Evolutionary conservation across 2,329 filamentous ascomycete species (phyloP).

Genomic region (Furcasterigmium furcatum): DNA sequence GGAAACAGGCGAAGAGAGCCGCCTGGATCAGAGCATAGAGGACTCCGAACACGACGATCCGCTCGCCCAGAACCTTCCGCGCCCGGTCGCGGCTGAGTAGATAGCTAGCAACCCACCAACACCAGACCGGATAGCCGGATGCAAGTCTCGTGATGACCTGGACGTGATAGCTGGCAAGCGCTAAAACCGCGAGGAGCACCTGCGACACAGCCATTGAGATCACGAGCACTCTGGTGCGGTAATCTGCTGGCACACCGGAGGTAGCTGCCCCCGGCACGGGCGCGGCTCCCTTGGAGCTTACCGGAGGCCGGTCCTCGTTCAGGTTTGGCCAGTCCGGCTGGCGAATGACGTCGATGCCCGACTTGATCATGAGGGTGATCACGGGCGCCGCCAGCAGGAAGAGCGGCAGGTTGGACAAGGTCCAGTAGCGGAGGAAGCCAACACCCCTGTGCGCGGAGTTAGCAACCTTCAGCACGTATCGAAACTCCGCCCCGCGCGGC

Average conservation of each 20-base stretch:
- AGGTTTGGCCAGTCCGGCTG: conserved; percentile 12
- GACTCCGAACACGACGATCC: conserved; percentile 64
- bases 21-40: conserved; percentile 83
- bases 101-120: conserved; percentile 68
- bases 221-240: conserved; percentile 25
- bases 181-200: conserved; percentile 65
- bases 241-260: too few species aligned
- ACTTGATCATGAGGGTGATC: conserved; percentile 63
- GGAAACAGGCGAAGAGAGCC: conserved; percentile 80
- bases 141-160: conserved; percentile 90
- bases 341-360: conserved; percentile 43
- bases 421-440: conserved; percentile 91
- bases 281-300: too few species aligned
- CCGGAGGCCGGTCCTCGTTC: too few species aligned
- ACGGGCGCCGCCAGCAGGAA: conserved; percentile 83
- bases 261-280: too few species aligned
- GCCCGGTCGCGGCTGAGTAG: conserved; percentile 29
- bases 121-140: conserved; percentile 87
- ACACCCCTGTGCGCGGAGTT: conserved; percentile 77
- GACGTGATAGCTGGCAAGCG: conserved; percentile 81
- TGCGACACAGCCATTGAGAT: conserved; percentile 69
- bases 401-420: conserved; percentile 75
- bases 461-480: not conserved
- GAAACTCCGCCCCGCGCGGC: not conserved
- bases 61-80: conserved; percentile 24